Base-by-base conservation (phyloP, 805 yeast species). In the Wickerhamomyces subpelliculosus region DNA sequence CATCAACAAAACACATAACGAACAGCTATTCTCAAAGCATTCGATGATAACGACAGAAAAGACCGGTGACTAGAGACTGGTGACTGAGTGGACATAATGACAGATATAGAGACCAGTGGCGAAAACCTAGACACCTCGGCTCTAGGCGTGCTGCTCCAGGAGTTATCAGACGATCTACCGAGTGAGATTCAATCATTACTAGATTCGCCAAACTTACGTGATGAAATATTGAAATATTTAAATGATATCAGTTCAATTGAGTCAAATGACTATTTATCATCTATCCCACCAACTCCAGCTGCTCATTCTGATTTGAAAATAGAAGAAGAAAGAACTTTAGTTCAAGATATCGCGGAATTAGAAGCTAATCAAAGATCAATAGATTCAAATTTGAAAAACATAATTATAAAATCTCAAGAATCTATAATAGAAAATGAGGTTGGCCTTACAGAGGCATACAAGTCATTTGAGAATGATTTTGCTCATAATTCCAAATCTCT, bases 331-430 rank as follows among this genome's bases (percentile, higher is more conserved):
- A 51, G 56, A 35, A 71, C 78, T 0, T 47, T 78, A 25, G 73
- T 78, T 1, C 86, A 81, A 46, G 88, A 80, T 51, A 78, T 83
- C 31, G 89, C 89, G 0, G 90, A 83, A 50, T 57, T 81, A 25
- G 87, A 81, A 47, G 72, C 75, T 21, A 45, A 64, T n/a, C 75
- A 73, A 44, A 58, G 78, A 17, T 52, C 58, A 1, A 51, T 74
- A 16, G 81, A 78, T 42, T 49, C 59, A 5, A 56, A 70, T 42
- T 54, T 81, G 31, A 62, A 65, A 32, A 55, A 63, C 4, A 51
- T 68, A 7, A 58, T 67, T 18, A 43, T 57, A 3, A 59, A 58
- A 4, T 58, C 62, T 9, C 64, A 64, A 36, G 48, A 47, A 3
- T 47, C 48, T 16, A 55, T 67, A 22, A 60, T 81, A 16, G 75